These are phyloP conservation scores for Ceratobasidium sp. DNA, from an alignment of 1,284 basidiomycete species.

Conservation along the genomic window DNA sequence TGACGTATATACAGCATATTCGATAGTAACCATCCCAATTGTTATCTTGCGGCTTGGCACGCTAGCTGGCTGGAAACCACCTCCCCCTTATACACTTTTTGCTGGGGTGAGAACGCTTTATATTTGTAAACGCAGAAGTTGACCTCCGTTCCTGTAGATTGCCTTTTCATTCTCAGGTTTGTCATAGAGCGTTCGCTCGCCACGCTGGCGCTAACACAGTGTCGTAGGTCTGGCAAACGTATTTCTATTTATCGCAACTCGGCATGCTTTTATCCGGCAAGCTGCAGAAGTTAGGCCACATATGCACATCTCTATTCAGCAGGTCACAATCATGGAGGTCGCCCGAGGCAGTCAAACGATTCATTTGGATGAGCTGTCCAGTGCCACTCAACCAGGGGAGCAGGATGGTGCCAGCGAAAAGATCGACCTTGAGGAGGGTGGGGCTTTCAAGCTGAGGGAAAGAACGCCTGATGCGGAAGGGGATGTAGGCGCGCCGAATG, in stretches of 20 bases:
- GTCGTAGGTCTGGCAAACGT: constrained; percentile 26
- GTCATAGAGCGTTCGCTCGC: background rate
- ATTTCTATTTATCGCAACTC: no score
- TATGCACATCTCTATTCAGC: constrained; percentile 14
- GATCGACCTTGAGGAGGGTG: background rate
- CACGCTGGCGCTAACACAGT: background rate
- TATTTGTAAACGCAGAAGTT: background rate
- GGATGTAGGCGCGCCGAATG: background rate
- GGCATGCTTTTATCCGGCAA: constrained; percentile 31
- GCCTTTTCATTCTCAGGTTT: constrained; percentile 18
- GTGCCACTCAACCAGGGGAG: background rate
- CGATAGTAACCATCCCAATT: constrained; percentile 19
- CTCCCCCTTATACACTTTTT: constrained; percentile 1
- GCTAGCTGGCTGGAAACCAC: constrained; percentile 25
- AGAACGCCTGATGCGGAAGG: background rate
- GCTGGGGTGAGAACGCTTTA: constrained; percentile 17
- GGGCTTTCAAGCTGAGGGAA: constrained; percentile 6
- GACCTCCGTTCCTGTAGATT: background rate
- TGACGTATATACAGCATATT: constrained; percentile 16
- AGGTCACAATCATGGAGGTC: constrained; percentile 17
- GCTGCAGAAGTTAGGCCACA: constrained; percentile 13
- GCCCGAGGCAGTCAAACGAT: no score
- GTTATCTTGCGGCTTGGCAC: constrained; percentile 21
- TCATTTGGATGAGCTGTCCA: constrained; percentile 20
- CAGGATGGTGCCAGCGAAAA: constrained; percentile 23